Evolutionary conservation across 2,329 filamentous ascomycete genomes (phyloP).

Genomic region (Monilinia fructicola): DNA sequence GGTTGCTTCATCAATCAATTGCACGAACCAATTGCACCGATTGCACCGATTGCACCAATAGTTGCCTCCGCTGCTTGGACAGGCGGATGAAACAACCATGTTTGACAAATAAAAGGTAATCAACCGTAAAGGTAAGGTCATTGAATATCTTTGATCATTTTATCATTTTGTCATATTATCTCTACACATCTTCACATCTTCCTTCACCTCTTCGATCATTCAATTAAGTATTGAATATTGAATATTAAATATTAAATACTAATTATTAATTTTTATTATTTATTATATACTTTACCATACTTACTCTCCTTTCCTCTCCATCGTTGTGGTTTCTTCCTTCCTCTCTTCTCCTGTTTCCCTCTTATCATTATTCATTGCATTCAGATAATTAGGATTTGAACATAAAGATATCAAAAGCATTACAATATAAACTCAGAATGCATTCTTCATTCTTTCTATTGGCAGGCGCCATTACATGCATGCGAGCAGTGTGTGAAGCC

Average conservation of each 20-base stretch:
- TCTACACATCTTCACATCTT: too few species aligned
- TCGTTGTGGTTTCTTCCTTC: neutral
- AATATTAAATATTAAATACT: neutral
- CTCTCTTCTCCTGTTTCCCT: neutral
- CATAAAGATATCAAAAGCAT: neutral
- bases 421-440: neutral
- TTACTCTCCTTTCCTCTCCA: neutral
- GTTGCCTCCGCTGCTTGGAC: too few species aligned
- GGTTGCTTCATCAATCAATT: too few species aligned
- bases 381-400: neutral
- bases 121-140: neutral
- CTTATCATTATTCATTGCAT: neutral
- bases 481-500: conserved; percentile 5
- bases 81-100: neutral
- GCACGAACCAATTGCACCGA: too few species aligned
- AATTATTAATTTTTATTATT: too few species aligned
- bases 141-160: neutral
- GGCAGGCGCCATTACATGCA: neutral
- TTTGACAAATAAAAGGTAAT: neutral
- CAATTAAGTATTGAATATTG: too few species aligned
- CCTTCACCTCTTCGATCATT: too few species aligned
- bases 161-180: neutral
- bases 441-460: neutral
- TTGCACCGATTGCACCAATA: too few species aligned
- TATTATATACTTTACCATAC: neutral